A percentile compares a stretch with the other conserved stretches of the same genome.
These are phyloP conservation scores for Pontederia crassipes DNA, from an alignment of 176 grass and related monocot species.

Conservation along the genomic window DNA sequence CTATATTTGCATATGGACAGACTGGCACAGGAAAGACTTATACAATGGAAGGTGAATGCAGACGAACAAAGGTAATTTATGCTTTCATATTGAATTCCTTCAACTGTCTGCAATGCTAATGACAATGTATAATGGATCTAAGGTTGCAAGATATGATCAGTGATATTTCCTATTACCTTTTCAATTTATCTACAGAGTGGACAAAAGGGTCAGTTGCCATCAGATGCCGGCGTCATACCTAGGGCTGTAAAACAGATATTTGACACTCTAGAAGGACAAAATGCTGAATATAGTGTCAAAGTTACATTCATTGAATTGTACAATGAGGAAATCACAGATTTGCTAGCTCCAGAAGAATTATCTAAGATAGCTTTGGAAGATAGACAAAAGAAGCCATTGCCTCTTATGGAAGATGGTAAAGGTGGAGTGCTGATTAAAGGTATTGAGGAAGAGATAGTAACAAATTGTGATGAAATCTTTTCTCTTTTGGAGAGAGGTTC, in stretches of 20 bases:
- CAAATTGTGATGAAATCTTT: conserved; percentile 73
- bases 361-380: conserved; percentile 70
- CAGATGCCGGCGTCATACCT: conserved; percentile 85
- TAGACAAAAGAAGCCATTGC: conserved; percentile 66
- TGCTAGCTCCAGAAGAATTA: conserved; percentile 87
- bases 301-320: conserved; percentile 95
- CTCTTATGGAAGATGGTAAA: conserved; percentile 99
- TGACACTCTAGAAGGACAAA: conserved; percentile 81
- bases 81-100: conserved; percentile 1
- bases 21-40: conserved; percentile 94
- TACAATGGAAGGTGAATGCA: conserved; percentile 96
- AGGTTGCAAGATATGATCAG: too few species aligned
- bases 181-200: conserved; percentile 42
- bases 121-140: too few species aligned
- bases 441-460: conserved; percentile 93
- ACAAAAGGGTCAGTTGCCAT: conserved; percentile 53
- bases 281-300: conserved; percentile 97
- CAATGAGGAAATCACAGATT: conserved; percentile 97
- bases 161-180: neutral
- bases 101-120: neutral
- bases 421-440: conserved; percentile 92
- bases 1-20: conserved; percentile 95
- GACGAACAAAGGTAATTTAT: conserved; percentile 65
- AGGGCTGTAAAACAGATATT: conserved; percentile 97
- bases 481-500: conserved; percentile 92